phyloP scores from a whole-genome alignment of 2,329 filamentous ascomycete genomes.

The Paradendryphiella salina region DNA sequence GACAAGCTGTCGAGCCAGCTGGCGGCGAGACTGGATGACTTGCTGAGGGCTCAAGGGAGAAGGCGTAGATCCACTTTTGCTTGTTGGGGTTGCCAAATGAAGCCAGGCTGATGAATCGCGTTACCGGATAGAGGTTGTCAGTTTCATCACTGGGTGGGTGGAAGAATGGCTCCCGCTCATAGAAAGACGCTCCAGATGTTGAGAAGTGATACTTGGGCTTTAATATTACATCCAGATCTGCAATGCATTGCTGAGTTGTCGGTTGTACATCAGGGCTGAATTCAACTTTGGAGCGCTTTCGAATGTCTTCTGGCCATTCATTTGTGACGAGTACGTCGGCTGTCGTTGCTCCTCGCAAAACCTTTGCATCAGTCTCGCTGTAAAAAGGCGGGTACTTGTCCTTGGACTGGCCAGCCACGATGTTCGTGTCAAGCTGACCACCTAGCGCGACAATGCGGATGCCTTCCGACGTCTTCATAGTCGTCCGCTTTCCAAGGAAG shows the following conservation, averaged over 20 bases:
- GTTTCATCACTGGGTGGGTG: slow-evolving; percentile 59
- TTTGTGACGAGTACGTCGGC: slow-evolving; percentile 87
- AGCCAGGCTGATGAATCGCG: slow-evolving; percentile 88
- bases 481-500: slow-evolving; percentile 80
- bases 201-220: slow-evolving; percentile 94
- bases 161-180: slow-evolving; percentile 91
- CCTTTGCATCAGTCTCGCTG: slow-evolving; percentile 73
- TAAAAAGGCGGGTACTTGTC: slow-evolving; percentile 79
- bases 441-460: slow-evolving; percentile 86
- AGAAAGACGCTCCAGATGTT: slow-evolving; percentile 70
- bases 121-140: slow-evolving; percentile 63
- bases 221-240: slow-evolving; percentile 75
- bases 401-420: slow-evolving; percentile 65
- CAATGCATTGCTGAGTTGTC: slow-evolving; percentile 66
- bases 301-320: slow-evolving; percentile 79
- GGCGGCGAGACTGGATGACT: slow-evolving; percentile 66
- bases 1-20: slow-evolving; percentile 72
- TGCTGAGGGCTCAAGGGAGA: slow-evolving; percentile 64
- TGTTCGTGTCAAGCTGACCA: slow-evolving; percentile 66
- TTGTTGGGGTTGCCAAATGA: slow-evolving; percentile 74
- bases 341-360: slow-evolving; percentile 72
- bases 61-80: slow-evolving; percentile 77
- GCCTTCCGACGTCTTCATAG: slow-evolving; percentile 86
- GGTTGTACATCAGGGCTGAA: slow-evolving; percentile 60
- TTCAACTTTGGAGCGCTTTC: slow-evolving; percentile 66